phyloP scores from a whole-genome alignment of 2,329 filamentous ascomycete genomes.

The Colletotrichum lini region DNA sequence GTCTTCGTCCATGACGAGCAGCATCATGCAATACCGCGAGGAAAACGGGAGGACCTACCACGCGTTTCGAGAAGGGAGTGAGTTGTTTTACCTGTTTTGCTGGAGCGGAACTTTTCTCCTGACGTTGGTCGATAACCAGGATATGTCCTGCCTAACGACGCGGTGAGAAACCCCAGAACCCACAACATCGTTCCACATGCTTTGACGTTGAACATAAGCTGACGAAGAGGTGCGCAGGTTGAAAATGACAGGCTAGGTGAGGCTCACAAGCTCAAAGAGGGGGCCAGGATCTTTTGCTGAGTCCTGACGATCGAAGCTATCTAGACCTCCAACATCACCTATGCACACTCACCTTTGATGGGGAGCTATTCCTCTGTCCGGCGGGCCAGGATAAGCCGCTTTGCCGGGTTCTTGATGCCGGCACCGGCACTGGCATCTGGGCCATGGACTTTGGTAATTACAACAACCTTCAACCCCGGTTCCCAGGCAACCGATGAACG shows the following conservation, averaged over 20 bases:
- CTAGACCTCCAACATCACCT: conserved; percentile 49
- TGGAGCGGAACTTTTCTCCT: neutral
- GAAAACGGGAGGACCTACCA: conserved; percentile 59
- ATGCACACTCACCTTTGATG: conserved; percentile 47
- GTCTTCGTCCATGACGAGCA: conserved; percentile 53
- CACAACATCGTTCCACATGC: neutral
- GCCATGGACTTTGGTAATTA: conserved; percentile 59
- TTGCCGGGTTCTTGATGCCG: conserved; percentile 58
- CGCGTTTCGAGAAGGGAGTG: conserved; percentile 49
- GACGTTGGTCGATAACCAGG: conserved; percentile 20
- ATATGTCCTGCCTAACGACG: conserved; percentile 49
- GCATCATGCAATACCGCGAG: conserved; percentile 54
- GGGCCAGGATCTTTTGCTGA: too few relatives aligned
- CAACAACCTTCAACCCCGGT: too few relatives aligned
- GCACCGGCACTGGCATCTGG: conserved; percentile 64
- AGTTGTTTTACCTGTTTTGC: neutral
- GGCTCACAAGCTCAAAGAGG: neutral
- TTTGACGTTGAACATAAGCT: neutral
- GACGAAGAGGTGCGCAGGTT: conserved; percentile 14
- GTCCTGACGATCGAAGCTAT: neutral
- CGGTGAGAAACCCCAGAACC: conserved; percentile 31
- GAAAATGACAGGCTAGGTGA: conserved; percentile 47
- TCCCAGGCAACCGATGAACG: neutral
- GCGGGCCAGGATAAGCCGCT: conserved; percentile 32
- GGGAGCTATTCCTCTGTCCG: conserved; percentile 45